These are phyloP conservation scores for Exserohilum rostratum DNA, from an alignment of 2,329 filamentous ascomycete genomes.

Conservation along the genomic window DNA sequence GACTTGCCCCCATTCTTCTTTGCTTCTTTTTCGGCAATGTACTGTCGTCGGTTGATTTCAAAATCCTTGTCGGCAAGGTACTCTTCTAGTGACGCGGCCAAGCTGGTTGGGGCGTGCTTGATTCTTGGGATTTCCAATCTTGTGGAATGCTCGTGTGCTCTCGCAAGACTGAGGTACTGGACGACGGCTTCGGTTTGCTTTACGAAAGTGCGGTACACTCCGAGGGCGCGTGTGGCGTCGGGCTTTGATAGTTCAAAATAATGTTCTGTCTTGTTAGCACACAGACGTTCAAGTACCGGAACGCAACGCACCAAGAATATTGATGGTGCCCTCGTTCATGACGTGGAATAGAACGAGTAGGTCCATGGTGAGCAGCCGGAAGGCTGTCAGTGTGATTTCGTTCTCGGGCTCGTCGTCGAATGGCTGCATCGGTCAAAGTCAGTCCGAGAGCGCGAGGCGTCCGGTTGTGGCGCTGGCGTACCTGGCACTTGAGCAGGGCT, in stretches of 20 bases:
- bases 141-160: conserved; percentile 90
- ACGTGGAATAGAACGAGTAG: conserved; percentile 89
- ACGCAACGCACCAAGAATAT: conserved; percentile 76
- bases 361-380: conserved; percentile 88
- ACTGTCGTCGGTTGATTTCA: conserved; percentile 89
- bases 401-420: conserved; percentile 90
- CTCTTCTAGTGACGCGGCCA: conserved; percentile 88
- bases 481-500: conserved; percentile 86
- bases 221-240: conserved; percentile 89
- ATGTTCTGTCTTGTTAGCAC: conserved; percentile 66
- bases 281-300: background rate
- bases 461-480: conserved; percentile 48
- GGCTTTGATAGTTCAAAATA: conserved; percentile 98
- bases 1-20: conserved; percentile 59
- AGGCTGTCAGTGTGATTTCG: conserved; percentile 94
- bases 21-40: conserved; percentile 83
- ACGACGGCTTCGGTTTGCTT: conserved; percentile 93
- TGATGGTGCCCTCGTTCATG: conserved; percentile 96
- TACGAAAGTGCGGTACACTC: conserved; percentile 90
- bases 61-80: conserved; percentile 96
- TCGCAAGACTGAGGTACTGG: conserved; percentile 82
- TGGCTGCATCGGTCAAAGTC: conserved; percentile 60
- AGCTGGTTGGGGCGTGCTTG: conserved; percentile 92
- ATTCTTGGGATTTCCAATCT: conserved; percentile 93
- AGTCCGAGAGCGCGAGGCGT: background rate